phyloP scores from a whole-genome alignment of 139 green algal species.

The Eudorina sp. region DNA sequence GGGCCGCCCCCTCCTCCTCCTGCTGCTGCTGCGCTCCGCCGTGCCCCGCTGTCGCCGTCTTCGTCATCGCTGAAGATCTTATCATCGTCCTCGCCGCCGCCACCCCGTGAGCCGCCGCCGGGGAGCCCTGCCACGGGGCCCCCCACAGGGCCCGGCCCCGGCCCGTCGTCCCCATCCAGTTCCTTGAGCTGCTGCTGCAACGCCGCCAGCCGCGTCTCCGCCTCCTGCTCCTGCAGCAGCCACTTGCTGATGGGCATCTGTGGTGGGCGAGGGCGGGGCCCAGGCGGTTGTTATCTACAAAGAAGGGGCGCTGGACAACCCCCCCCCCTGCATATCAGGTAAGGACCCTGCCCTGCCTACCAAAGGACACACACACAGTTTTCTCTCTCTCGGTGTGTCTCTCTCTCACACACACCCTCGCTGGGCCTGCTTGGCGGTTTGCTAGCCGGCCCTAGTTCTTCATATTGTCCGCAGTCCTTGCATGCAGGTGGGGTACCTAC shows the following conservation, averaged over 20 bases:
- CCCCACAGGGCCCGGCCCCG: background rate
- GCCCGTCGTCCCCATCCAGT: background rate
- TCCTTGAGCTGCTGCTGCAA: conserved; percentile 27
- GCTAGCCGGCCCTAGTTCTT: too few relatives aligned
- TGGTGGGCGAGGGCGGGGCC: background rate
- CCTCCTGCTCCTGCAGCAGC: conserved; percentile 64
- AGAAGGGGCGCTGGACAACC: too few relatives aligned
- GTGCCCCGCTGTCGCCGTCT: background rate
- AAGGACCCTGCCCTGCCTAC: too few relatives aligned
- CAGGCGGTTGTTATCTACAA: background rate
- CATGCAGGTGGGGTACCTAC: background rate
- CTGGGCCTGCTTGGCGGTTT: too few relatives aligned
- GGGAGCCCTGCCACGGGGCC: too few relatives aligned
- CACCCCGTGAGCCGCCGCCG: background rate
- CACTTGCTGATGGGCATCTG: conserved; percentile 72
- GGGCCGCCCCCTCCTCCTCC: too few relatives aligned
- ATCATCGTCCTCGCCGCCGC: conserved; percentile 22
- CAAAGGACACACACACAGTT: too few relatives aligned
- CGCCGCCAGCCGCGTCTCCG: conserved; percentile 38
- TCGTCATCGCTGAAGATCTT: conserved; percentile 45
- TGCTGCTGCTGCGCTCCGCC: background rate
- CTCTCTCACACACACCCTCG: too few relatives aligned
- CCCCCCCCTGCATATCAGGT: too few relatives aligned
- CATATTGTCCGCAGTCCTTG: background rate
- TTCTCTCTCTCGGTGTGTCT: too few relatives aligned